phyloP scores from a whole-genome alignment of 1,139 yeast genomes.

The Candida frijolesensis region DNA sequence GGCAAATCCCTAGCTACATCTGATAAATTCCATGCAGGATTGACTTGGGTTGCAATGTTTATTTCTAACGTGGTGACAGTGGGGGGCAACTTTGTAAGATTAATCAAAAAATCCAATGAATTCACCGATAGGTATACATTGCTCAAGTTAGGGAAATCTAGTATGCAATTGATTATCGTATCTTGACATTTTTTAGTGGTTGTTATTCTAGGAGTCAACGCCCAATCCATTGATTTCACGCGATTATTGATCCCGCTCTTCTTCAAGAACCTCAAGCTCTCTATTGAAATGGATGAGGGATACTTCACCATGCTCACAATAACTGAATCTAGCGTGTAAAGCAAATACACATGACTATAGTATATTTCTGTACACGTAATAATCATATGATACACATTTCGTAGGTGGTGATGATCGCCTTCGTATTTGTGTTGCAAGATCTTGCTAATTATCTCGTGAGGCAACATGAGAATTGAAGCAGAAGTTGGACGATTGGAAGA shows the following conservation, averaged over 20 bases:
- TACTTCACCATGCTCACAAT: slow-evolving; percentile 1
- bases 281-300: slow-evolving; percentile 3
- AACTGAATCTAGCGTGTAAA: slow-evolving; percentile 7
- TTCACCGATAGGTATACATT: neutral
- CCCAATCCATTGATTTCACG: slow-evolving; percentile 1
- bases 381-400: slow-evolving; percentile 7
- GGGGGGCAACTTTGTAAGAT: neutral
- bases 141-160: neutral
- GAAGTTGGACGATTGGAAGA: neutral
- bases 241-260: neutral
- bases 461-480: slow-evolving; percentile 4
- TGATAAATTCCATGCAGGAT: neutral
- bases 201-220: slow-evolving; percentile 7
- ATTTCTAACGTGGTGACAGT: slow-evolving; percentile 4
- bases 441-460: slow-evolving; percentile 7
- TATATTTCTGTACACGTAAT: slow-evolving; percentile 8
- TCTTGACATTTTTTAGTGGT: neutral
- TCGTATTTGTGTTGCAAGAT: slow-evolving; percentile 5
- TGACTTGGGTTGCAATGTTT: slow-evolving; percentile 3
- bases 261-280: neutral
- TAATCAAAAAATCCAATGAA: slow-evolving; percentile 3
- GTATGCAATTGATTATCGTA: neutral
- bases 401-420: neutral
- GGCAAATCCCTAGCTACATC: slow-evolving; percentile 4
- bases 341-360: slow-evolving; percentile 3